Conservation (phyloP, 2,329 filamentous ascomycete genomes). For the Fusarium sp. region DNA sequence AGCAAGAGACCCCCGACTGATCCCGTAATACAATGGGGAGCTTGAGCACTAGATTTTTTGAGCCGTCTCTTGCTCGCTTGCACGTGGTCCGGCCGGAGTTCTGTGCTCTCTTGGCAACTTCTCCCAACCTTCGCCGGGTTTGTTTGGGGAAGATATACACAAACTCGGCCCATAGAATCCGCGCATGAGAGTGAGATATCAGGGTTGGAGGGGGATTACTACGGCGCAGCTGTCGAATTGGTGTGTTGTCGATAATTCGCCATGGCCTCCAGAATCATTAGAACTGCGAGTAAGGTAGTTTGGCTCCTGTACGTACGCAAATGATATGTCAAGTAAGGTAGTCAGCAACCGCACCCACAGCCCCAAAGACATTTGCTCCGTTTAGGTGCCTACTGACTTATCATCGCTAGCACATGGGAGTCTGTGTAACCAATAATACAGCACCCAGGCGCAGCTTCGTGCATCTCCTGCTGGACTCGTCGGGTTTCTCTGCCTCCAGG, state of each 20-base stretch:
- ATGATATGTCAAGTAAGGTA: constrained; percentile 12
- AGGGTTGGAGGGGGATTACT: background rate
- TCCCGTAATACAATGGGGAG: background rate
- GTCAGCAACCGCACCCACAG: background rate
- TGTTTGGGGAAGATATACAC: background rate
- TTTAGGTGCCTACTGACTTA: background rate
- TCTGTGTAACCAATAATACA: constrained; percentile 13
- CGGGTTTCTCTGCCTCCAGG: background rate
- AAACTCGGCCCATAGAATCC: background rate
- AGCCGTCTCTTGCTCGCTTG: constrained; percentile 3
- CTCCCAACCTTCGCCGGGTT: background rate
- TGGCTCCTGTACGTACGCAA: background rate
- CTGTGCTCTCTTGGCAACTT: background rate
- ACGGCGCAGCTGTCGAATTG: background rate
- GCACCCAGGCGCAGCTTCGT: background rate
- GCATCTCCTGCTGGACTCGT: constrained; percentile 2
- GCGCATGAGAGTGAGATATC: background rate
- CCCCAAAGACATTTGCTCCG: background rate
- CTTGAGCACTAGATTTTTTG: background rate
- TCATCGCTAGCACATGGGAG: background rate
- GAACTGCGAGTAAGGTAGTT: background rate
- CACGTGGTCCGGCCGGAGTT: background rate
- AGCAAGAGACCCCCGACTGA: constrained; percentile 2
- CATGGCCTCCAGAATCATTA: background rate
- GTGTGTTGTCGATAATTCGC: background rate